A percentile compares a stretch with the other conserved stretches of the same genome.
Conservation (phyloP, 176 grass and related monocot species). For the Triticum aestivum region IWGSC_CS_RefSeq_v2.1 NC_057804.1:196684847-196685346, state of each 20-base stretch:
- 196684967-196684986: not conserved
- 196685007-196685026: not conserved
- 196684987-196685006: not conserved
- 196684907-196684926: not conserved
- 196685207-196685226: too few relatives aligned
- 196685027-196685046: not conserved
- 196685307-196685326: too few relatives aligned
- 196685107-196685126: not conserved
- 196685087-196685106: not conserved
- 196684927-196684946: too few relatives aligned
- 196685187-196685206: not conserved
- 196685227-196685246: too few relatives aligned
- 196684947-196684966: not conserved
- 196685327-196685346: too few relatives aligned
- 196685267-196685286: too few relatives aligned
- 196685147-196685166: not conserved
- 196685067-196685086: not conserved
- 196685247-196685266: too few relatives aligned
- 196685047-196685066: not conserved
- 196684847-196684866: not conserved
- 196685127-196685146: not conserved
- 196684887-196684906: not conserved
- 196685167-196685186: not conserved
- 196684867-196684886: not conserved
- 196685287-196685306: too few relatives aligned